Evolutionary conservation across 495 filamentous ascomycete genomes (phyloP), one percentile per base, ranked within the genome.

Genomic region (Annulohypoxylon nitens): DNA sequence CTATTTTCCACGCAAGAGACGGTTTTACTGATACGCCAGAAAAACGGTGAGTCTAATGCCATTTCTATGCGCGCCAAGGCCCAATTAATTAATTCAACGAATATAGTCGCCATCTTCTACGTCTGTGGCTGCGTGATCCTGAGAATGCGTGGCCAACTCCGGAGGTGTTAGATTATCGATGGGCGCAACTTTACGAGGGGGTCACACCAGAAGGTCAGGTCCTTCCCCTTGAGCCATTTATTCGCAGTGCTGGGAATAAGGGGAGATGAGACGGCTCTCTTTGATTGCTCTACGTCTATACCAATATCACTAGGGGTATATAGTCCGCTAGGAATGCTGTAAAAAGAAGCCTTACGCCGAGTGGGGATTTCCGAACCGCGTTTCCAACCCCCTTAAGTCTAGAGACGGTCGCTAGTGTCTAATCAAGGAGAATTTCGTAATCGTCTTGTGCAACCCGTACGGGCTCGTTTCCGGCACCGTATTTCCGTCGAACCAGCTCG

Each of bases 401-500:
- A n/a, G 4, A 10, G 10, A 26, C 2, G 23, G 36, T 20, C 16
- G 11, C 18, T 18, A 30, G 50, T 20, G 53, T 76, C 74, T 81
- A 85, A 61, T 80, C 78, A 37, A 94, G 79, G 43, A 94, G 79
- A 76, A 96, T 94, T 77, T 93, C 89, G 72, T 92, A 93, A 25
- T 92, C 90, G 70, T 93, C 92, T 73, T 73, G 77, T 26, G 81
- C 83, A 26, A 86, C 84, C 10, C 81, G 71, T 11, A 86, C 89
- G 69, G 90, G 90, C 59, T 94, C 91, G 12, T 85, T 87, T 4
- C 89, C 83, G 62, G 81, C 85, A 7, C 91, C 91, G 80, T 94
- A 97, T 79, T 92, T 92, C 61, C 94, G 86, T 70, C 94, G 85
- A 20, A 97, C 90, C 37, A 97, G 69, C 79, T 97, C 94, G 78